Conservation (phyloP, 2,329 filamentous ascomycete species). For the Nigrograna mackinnonii region DNA sequence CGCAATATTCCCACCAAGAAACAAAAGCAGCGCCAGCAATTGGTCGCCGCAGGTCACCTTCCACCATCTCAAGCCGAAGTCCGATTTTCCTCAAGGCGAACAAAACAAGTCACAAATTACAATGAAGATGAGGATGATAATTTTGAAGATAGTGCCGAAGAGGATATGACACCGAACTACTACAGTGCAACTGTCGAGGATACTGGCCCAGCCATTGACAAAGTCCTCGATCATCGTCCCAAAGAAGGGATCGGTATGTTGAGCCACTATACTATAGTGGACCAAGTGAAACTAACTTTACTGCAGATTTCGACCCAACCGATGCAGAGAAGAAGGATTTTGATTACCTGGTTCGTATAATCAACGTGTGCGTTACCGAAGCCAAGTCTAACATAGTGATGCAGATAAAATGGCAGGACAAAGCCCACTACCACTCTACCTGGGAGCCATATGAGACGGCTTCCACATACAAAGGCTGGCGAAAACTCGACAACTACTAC, state of each 20-base stretch:
- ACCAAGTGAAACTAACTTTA: slow-evolving; percentile 18
- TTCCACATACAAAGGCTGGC: slow-evolving; percentile 77
- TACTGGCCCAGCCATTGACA: slow-evolving; percentile 83
- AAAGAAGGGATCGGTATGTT: slow-evolving; percentile 62
- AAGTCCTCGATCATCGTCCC: slow-evolving; percentile 83
- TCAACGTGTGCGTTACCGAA: slow-evolving; percentile 16
- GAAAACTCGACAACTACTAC: slow-evolving; percentile 94
- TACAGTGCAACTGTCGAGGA: slow-evolving; percentile 74
- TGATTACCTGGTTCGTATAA: slow-evolving; percentile 66
- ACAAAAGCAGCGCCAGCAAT: slow-evolving; percentile 71
- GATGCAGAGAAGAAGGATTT: slow-evolving; percentile 70
- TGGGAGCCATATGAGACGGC: slow-evolving; percentile 85
- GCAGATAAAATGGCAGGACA: slow-evolving; percentile 95
- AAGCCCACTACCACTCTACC: slow-evolving; percentile 92
- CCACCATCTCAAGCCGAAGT: slow-evolving; percentile 75
- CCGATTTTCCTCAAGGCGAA: slow-evolving; percentile 86
- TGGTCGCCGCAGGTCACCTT: slow-evolving; percentile 63
- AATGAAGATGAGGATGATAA: slow-evolving; percentile 68
- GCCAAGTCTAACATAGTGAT: slow-evolving; percentile 13
- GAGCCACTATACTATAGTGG: background rate
- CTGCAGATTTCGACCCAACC: slow-evolving; percentile 36
- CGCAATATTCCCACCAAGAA: slow-evolving; percentile 71
- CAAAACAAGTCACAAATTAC: slow-evolving; percentile 73
- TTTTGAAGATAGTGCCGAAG: slow-evolving; percentile 59
- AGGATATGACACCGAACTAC: slow-evolving; percentile 69